These are phyloP conservation scores for Lepidium africanum DNA, from an alignment of 345 rosid species.

Conservation along the genomic window DNA sequence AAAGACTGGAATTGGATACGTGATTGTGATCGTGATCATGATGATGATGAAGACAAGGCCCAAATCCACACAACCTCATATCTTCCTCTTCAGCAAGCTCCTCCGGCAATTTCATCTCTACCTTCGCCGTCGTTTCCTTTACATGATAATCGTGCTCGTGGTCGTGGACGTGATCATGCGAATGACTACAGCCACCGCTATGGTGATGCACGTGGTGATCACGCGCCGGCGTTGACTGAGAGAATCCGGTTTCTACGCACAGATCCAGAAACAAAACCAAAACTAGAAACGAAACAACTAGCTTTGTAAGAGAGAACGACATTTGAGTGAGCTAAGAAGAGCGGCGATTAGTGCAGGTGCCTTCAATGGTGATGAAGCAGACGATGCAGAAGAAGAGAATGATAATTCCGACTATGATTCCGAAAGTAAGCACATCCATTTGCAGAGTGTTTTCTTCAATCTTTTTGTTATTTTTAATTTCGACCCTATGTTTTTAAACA, in stretches of 20 bases:
- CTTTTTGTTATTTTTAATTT: neutral
- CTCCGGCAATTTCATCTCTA: slow-evolving; percentile 57
- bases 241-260: slow-evolving; percentile 35
- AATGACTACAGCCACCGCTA: slow-evolving; percentile 38
- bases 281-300: slow-evolving; percentile 21
- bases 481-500: neutral
- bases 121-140: slow-evolving; percentile 9
- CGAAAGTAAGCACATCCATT: slow-evolving; percentile 70
- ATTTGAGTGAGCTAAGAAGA: slow-evolving; percentile 26
- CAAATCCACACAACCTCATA: slow-evolving; percentile 74
- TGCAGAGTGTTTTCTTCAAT: neutral
- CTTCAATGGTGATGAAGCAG: slow-evolving; percentile 71
- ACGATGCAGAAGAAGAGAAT: slow-evolving; percentile 51
- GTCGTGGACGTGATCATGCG: slow-evolving; percentile 21
- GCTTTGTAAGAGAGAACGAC: slow-evolving; percentile 10
- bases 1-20: slow-evolving; percentile 32
- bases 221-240: slow-evolving; percentile 44
- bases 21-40: slow-evolving; percentile 28
- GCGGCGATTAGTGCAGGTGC: slow-evolving; percentile 46
- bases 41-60: slow-evolving; percentile 37
- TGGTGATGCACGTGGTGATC: slow-evolving; percentile 37
- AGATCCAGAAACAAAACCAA: slow-evolving; percentile 38
- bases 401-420: slow-evolving; percentile 65
- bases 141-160: slow-evolving; percentile 26
- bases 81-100: slow-evolving; percentile 95